Evolutionary conservation across 2,329 filamentous ascomycete genomes (phyloP).

Genomic region (Bimuria novae-zelandiae): DNA sequence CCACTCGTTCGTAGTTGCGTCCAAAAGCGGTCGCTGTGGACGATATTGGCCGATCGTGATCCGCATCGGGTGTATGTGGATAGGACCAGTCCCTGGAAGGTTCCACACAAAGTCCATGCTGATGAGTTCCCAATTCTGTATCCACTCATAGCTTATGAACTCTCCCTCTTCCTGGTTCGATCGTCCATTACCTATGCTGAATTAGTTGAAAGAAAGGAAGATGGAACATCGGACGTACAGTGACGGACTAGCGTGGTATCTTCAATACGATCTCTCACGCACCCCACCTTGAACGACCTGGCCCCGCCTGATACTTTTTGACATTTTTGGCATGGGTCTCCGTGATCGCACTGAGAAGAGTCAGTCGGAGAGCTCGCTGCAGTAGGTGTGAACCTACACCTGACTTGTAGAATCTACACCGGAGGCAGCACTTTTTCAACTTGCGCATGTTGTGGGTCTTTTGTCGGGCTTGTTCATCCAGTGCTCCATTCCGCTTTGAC

Average conservation of each 20-base stretch:
- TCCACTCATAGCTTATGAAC: constrained; percentile 38
- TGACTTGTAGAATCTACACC: constrained; percentile 43
- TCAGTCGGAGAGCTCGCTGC: constrained; percentile 1
- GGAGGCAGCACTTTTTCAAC: constrained; percentile 36
- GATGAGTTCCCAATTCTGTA: constrained; percentile 27
- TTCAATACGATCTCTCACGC: constrained; percentile 40
- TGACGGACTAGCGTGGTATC: constrained; percentile 38
- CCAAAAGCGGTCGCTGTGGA: constrained; percentile 31
- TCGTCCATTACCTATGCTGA: constrained; percentile 39
- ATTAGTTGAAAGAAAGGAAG: constrained; percentile 11
- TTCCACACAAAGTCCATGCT: constrained; percentile 44
- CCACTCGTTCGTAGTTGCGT: constrained; percentile 38
- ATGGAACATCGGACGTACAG: constrained; percentile 22
- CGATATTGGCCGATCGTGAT: constrained; percentile 36
- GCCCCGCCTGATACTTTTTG: constrained; percentile 36
- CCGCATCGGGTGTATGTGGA: constrained; percentile 30
- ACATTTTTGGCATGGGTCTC: constrained; percentile 39
- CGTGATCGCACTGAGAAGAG: constrained; percentile 35
- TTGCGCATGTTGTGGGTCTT: constrained; percentile 45
- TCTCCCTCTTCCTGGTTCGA: constrained; percentile 41
- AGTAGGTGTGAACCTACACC: constrained; percentile 24
- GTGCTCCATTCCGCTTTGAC: constrained; percentile 36
- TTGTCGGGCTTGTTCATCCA: constrained; percentile 32
- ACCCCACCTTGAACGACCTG: constrained; percentile 37
- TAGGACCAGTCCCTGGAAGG: constrained; percentile 39